Conservation (phyloP, 2,329 filamentous ascomycete species). For the Capronia americana region DNA sequence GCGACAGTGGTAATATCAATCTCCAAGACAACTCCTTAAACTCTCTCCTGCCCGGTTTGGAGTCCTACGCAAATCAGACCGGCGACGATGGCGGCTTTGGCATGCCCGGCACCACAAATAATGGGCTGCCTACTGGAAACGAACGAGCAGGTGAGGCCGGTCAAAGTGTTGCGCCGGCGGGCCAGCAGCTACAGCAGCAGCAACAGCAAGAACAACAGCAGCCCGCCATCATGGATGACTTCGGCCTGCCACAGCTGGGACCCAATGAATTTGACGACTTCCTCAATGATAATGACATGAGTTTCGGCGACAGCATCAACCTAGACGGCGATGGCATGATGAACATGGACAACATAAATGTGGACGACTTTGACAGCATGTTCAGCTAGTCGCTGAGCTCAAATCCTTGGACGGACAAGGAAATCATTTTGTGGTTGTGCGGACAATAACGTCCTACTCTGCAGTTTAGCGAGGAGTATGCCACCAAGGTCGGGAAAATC, state of each 20-base stretch:
- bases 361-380: slow-evolving; percentile 36
- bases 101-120: slow-evolving; percentile 41
- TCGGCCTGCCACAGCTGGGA: slow-evolving; percentile 35
- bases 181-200: slow-evolving; percentile 23
- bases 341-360: slow-evolving; percentile 33
- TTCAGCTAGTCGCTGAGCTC: slow-evolving; percentile 25
- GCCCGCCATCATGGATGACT: slow-evolving; percentile 23
- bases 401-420: background rate
- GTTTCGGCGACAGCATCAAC: slow-evolving; percentile 53
- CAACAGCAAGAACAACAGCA: background rate
- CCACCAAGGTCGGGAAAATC: background rate
- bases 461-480: background rate
- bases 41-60: slow-evolving; percentile 44
- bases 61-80: slow-evolving; percentile 43
- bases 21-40: slow-evolving; percentile 38
- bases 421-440: background rate
- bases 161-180: background rate
- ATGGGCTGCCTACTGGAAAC: slow-evolving; percentile 31
- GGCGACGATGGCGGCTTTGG: slow-evolving; percentile 38
- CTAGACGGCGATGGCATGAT: slow-evolving; percentile 44
- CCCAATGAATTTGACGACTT: slow-evolving; percentile 43
- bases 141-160: background rate
- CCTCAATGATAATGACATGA: slow-evolving; percentile 49
- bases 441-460: background rate
- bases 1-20: slow-evolving; percentile 49